phyloP scores from a whole-genome alignment of 1,284 basidiomycete species.

The Cutaneotrichosporon sp. region DNA sequence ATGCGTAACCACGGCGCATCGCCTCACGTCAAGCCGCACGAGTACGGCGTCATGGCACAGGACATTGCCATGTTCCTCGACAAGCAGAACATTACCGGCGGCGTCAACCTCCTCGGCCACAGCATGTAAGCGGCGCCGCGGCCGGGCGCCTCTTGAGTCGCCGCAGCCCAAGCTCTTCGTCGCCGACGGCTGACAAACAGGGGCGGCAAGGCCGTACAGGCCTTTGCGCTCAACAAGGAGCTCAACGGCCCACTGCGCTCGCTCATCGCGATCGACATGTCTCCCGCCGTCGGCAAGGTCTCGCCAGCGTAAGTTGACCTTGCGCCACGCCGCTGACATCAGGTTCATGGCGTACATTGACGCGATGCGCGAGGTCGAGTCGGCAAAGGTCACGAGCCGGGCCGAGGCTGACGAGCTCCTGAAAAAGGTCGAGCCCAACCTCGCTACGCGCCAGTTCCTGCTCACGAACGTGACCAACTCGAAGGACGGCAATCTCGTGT shows the following conservation, averaged over 20 bases:
- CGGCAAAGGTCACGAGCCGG: constrained; percentile 46
- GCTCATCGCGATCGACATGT: constrained; percentile 55
- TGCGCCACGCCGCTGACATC: not conserved
- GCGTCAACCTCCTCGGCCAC: constrained; percentile 53
- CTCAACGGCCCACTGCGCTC: constrained; percentile 45
- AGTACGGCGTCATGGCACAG: constrained; percentile 50
- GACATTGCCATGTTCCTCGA: constrained; percentile 50
- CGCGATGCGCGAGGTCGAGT: constrained; percentile 52
- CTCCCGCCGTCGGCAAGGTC: constrained; percentile 52
- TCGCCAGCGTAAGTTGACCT: constrained; percentile 49
- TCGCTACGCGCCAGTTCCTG: constrained; percentile 54
- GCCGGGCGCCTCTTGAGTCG: not conserved
- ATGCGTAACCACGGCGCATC: constrained; percentile 55
- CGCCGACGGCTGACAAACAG: constrained; percentile 21
- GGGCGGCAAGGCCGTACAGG: constrained; percentile 56
- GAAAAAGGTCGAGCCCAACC: constrained; percentile 39
- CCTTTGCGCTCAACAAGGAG: constrained; percentile 49
- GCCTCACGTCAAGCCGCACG: constrained; percentile 51
- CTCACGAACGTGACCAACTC: constrained; percentile 53
- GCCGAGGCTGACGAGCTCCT: constrained; percentile 53
- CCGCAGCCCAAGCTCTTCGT: too few species aligned
- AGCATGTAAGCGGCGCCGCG: constrained; percentile 48
- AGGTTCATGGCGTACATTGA: constrained; percentile 50
- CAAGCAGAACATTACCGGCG: constrained; percentile 38
- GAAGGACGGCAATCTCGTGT: constrained; percentile 37